Evolutionary conservation across 805 yeast species (phyloP), one percentile per base, ranked within the genome.

Genomic region (Yamadazyma endophytica): DNA sequence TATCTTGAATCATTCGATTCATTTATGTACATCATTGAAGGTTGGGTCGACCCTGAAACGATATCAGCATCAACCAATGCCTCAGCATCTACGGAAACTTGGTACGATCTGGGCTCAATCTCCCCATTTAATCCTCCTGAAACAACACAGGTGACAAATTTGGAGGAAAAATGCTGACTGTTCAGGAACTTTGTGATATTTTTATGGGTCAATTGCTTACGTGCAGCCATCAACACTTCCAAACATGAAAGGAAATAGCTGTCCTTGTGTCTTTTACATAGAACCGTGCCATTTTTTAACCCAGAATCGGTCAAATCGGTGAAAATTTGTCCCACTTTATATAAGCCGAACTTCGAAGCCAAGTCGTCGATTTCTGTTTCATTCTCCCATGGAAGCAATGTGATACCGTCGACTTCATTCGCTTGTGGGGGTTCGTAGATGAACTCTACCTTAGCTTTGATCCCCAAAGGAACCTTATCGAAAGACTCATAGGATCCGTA

Each of bases 291-390:
- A 57, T 88, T 82, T 7, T 86, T 85, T 31, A 68, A 68, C 4
- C 96, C 96, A 0, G 94, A 68, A 56, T 92, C 98, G 3, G 82
- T 73, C 42, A 92, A 68, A 54, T 92, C 99, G 1, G 97, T 87
- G 56, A 85, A 92, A 2, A 88, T 76, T 12, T 86, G 66, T 2
- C 99, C 99, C 20, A 92, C 77, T 13, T 80, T 79, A 24, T 60
- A 54, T 20, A 89, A 54, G 0, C 90, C 95, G 49, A 86, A 66
- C 13, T 59, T 42, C 4, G 46, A 39, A 0, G 87, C 86, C 9
- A 83, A 52, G 6, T 53, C 47, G 39, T 80, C 75, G 4, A 83
- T 71, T 11, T 65, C 53, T 1, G 49, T 51, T 35, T 79, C 79
- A 26, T 75, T 73, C 20, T 73, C 79, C 73, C 73, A 87, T 1